Percentiles rank a stretch among this genome's conserved stretches.
Conservation (phyloP, 768 basidiomycete species). For the Boletus fagicola region DNA sequence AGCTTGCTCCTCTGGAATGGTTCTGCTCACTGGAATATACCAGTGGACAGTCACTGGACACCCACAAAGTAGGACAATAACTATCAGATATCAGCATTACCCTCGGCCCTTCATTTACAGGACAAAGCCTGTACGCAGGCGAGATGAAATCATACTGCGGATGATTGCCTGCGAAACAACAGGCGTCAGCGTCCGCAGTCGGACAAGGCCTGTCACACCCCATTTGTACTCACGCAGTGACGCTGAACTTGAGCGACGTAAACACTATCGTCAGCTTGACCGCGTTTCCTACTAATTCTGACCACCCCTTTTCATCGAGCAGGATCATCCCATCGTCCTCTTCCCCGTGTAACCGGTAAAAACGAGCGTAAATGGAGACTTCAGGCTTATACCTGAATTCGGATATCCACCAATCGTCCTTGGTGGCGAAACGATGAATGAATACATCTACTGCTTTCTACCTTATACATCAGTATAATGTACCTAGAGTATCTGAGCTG, state of each 20-base stretch:
- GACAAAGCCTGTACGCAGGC: background rate
- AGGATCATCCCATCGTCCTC: conserved; percentile 34
- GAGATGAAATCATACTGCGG: conserved; percentile 20
- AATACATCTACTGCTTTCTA: conserved; percentile 34
- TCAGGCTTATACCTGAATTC: conserved; percentile 34
- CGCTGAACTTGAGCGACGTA: conserved; percentile 35
- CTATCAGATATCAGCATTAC: background rate
- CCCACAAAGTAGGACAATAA: too few species aligned
- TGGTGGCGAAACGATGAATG: conserved; percentile 35
- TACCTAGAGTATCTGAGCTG: background rate
- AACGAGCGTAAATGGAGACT: conserved; percentile 35
- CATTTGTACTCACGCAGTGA: conserved; percentile 28
- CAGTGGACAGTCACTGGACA: background rate
- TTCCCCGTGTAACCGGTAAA: conserved; percentile 33
- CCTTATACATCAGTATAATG: conserved; percentile 9
- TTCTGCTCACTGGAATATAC: background rate
- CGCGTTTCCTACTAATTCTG: conserved; percentile 34
- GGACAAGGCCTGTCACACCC: background rate
- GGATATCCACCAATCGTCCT: conserved; percentile 38
- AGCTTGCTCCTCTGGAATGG: background rate
- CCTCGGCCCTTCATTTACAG: background rate
- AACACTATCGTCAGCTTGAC: conserved; percentile 33
- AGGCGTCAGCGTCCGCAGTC: conserved; percentile 13
- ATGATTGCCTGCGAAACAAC: conserved; percentile 24
- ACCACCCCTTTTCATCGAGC: conserved; percentile 33